These are phyloP conservation scores for Coemansia sp. DNA, from an alignment of 192 early-diverging fungal species.

Conservation along the genomic window DNA sequence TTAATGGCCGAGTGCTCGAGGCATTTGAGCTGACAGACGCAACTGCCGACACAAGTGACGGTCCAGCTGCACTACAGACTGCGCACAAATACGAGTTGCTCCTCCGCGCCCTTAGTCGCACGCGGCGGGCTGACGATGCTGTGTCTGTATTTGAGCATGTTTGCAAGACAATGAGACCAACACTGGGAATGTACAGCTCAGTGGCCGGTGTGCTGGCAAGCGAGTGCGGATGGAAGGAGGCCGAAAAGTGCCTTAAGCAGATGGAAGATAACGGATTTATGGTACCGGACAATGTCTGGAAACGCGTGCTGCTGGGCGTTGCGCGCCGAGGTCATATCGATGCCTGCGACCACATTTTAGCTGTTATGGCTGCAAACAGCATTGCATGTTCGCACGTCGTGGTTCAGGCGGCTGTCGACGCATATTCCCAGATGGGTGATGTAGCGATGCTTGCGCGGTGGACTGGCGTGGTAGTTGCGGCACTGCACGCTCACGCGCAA, in stretches of 20 bases:
- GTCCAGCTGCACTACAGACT: slow-evolving; percentile 18
- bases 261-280: slow-evolving; percentile 33
- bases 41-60: slow-evolving; percentile 12
- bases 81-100: slow-evolving; percentile 43
- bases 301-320: slow-evolving; percentile 34
- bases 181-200: slow-evolving; percentile 36
- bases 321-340: slow-evolving; percentile 30
- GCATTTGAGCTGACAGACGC: slow-evolving; percentile 38
- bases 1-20: slow-evolving; percentile 23
- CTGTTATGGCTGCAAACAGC: slow-evolving; percentile 16
- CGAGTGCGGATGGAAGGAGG: slow-evolving; percentile 13
- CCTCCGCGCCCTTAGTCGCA: slow-evolving; percentile 31
- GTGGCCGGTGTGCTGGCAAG: slow-evolving; percentile 32
- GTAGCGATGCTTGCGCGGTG: slow-evolving; percentile 40
- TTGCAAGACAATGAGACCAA: slow-evolving; percentile 32
- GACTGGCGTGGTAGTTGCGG: slow-evolving; percentile 25
- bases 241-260: slow-evolving; percentile 20
- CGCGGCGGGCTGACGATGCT: slow-evolving; percentile 16
- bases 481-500: slow-evolving; percentile 19
- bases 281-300: slow-evolving; percentile 24
- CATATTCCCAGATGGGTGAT: slow-evolving; percentile 28
- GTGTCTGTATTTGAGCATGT: slow-evolving; percentile 32
- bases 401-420: slow-evolving; percentile 32
- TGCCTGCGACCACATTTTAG: slow-evolving; percentile 25
- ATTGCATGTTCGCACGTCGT: slow-evolving; percentile 17